These are phyloP conservation scores for Candida suzukii DNA, from an alignment of 805 yeast genomes.

Conservation along the genomic window DNA sequence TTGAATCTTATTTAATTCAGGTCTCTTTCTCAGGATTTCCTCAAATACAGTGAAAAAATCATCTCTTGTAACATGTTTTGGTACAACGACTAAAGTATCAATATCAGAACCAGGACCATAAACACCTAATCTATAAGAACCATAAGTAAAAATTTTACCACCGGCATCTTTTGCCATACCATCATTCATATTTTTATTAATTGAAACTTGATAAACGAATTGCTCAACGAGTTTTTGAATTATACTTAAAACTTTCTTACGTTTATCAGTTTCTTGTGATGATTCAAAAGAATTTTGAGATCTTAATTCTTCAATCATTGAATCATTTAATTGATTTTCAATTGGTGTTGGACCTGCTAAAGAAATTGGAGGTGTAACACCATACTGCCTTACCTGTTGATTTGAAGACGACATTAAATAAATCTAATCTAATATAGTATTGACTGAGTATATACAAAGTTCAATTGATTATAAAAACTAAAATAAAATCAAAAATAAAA, in stretches of 20 bases:
- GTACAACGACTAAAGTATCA: constrained; percentile 93
- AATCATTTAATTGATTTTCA: constrained; percentile 71
- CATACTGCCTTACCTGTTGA: no score
- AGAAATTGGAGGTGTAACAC: constrained; percentile 82
- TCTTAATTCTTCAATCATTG: constrained; percentile 70
- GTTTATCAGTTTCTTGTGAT: constrained; percentile 73
- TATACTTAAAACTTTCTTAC: constrained; percentile 65
- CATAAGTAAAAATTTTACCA: constrained; percentile 94
- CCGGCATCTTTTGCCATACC: constrained; percentile 98
- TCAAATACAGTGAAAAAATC: constrained; percentile 84
- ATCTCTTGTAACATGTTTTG: constrained; percentile 87
- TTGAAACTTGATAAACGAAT: constrained; percentile 78
- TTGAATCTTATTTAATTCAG: constrained; percentile 84
- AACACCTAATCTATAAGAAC: constrained; percentile 91
- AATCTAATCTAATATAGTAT: no score
- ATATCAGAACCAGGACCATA: constrained; percentile 98
- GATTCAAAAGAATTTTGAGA: constrained; percentile 83
- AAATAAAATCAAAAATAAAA: no score
- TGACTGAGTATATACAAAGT: no score
- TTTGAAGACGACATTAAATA: no score
- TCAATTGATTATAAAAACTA: no score
- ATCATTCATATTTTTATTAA: constrained; percentile 84
- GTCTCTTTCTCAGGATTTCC: constrained; percentile 57
- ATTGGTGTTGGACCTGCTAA: constrained; percentile 76
- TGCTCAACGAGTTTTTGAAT: constrained; percentile 71